phyloP scores from a whole-genome alignment of 305 asterid genomes.

The Fraxinus baroniana region DNA sequence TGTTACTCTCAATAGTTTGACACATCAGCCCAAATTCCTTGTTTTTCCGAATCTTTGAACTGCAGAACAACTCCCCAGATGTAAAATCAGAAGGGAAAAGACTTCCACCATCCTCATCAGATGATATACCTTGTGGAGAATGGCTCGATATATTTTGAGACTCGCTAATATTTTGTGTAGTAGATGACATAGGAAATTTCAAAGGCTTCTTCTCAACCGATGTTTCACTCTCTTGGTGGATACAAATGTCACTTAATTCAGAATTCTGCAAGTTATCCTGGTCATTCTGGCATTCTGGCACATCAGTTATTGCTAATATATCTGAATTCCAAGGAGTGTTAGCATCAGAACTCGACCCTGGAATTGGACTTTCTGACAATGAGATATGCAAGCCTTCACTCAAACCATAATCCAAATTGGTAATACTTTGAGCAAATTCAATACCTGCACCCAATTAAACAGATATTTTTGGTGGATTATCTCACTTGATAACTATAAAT shows the following conservation, averaged over 20 bases:
- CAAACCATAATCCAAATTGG: slow-evolving; percentile 56
- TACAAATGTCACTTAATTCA: slow-evolving; percentile 36
- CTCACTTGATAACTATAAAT: background rate
- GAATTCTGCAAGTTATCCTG: slow-evolving; percentile 33
- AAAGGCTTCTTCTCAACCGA: slow-evolving; percentile 38
- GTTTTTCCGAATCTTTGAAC: slow-evolving; percentile 36
- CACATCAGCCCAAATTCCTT: slow-evolving; percentile 25
- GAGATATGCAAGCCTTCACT: slow-evolving; percentile 50
- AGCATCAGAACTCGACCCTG: slow-evolving; percentile 33
- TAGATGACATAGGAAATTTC: slow-evolving; percentile 42
- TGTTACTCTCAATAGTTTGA: slow-evolving; percentile 30
- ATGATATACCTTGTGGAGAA: slow-evolving; percentile 41
- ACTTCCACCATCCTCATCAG: slow-evolving; percentile 44
- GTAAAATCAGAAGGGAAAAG: slow-evolving; percentile 25
- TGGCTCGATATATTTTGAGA: slow-evolving; percentile 56
- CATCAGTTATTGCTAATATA: slow-evolving; percentile 36
- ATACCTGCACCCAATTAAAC: slow-evolving; percentile 45
- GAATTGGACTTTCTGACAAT: slow-evolving; percentile 43
- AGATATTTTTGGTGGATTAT: background rate
- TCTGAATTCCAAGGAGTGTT: slow-evolving; percentile 55
- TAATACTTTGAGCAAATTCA: slow-evolving; percentile 60
- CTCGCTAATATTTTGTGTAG: slow-evolving; percentile 39
- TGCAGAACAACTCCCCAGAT: slow-evolving; percentile 31
- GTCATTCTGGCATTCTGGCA: slow-evolving; percentile 37
- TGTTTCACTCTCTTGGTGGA: slow-evolving; percentile 32